phyloP scores from a whole-genome alignment of 2,329 filamentous ascomycete species.

The Parasarocladium wereldwijsianum region DNA sequence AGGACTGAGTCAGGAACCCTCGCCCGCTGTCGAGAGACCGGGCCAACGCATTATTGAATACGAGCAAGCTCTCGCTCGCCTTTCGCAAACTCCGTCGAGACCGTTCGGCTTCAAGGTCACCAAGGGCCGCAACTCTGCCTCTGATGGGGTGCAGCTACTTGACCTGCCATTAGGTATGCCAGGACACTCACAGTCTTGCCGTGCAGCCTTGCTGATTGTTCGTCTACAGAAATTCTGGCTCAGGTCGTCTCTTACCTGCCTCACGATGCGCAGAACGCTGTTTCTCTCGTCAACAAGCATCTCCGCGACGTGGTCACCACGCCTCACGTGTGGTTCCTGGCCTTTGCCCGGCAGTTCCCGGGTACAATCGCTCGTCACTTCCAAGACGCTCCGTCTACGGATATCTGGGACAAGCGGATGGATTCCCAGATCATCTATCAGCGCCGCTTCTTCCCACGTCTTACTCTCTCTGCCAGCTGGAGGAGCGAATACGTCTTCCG shows the following conservation, averaged over 20 bases:
- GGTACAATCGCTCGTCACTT: conserved; percentile 38
- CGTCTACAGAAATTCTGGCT: conserved; percentile 64
- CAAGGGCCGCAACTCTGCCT: conserved; percentile 26
- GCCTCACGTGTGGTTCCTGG: conserved; percentile 85
- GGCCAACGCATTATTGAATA: conserved; percentile 45
- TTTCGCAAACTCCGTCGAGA: conserved; percentile 26
- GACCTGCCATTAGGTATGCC: conserved; percentile 70
- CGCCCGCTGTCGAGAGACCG: conserved; percentile 10
- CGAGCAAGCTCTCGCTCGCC: conserved; percentile 38
- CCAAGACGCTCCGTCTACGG: conserved; percentile 28
- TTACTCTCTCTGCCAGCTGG: conserved; percentile 82
- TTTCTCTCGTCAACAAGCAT: conserved; percentile 74
- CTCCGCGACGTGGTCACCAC: conserved; percentile 81
- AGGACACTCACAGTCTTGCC: background rate
- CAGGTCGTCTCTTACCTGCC: conserved; percentile 84
- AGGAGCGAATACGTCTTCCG: conserved; percentile 87
- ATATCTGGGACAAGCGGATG: conserved; percentile 14
- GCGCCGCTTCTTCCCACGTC: conserved; percentile 63
- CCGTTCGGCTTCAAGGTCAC: conserved; percentile 40
- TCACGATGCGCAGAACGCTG: conserved; percentile 65
- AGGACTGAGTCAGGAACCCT: conserved; percentile 1
- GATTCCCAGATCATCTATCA: conserved; percentile 43
- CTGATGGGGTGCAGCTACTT: conserved; percentile 27
- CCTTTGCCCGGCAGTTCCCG: conserved; percentile 82
- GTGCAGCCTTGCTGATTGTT: conserved; percentile 7